Evolutionary conservation across 2,329 filamentous ascomycete species (phyloP).

Genomic region (Diaporthe eres): DNA sequence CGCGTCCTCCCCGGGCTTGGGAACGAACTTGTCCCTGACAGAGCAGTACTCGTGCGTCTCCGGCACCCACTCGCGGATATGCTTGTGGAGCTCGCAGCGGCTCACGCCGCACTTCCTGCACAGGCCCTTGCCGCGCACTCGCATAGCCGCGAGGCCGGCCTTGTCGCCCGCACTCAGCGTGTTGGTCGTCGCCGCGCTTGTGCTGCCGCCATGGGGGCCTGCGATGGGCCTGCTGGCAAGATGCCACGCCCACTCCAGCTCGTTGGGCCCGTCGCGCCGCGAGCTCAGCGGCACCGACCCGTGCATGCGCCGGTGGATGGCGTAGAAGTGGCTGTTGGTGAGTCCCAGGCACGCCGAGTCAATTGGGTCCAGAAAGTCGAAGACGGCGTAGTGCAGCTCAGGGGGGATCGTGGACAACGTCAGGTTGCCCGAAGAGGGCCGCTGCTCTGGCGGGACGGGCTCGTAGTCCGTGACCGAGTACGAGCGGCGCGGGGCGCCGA

Average conservation of each 20-base stretch:
- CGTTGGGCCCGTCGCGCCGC: constrained; percentile 72
- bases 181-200: constrained; percentile 31
- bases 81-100: constrained; percentile 74
- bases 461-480: constrained; percentile 74
- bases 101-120: constrained; percentile 74
- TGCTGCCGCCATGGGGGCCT: constrained; percentile 35
- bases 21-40: constrained; percentile 70
- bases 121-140: constrained; percentile 71
- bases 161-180: constrained; percentile 36
- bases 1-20: constrained; percentile 60
- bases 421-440: constrained; percentile 57
- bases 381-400: constrained; percentile 72
- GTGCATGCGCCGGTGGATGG: constrained; percentile 70
- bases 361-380: constrained; percentile 75
- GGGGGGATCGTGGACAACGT: constrained; percentile 67
- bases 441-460: constrained; percentile 65
- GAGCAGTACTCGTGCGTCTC: constrained; percentile 71
- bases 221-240: constrained; percentile 59
- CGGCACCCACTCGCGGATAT: constrained; percentile 73
- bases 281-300: constrained; percentile 69
- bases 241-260: constrained; percentile 75
- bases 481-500: constrained; percentile 66
- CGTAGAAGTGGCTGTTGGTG: constrained; percentile 70
- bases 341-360: constrained; percentile 75
- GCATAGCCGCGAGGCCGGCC: constrained; percentile 60